These are phyloP conservation scores for Kodamaea sagamina DNA, from an alignment of 805 yeast species.

Conservation along the genomic window DNA sequence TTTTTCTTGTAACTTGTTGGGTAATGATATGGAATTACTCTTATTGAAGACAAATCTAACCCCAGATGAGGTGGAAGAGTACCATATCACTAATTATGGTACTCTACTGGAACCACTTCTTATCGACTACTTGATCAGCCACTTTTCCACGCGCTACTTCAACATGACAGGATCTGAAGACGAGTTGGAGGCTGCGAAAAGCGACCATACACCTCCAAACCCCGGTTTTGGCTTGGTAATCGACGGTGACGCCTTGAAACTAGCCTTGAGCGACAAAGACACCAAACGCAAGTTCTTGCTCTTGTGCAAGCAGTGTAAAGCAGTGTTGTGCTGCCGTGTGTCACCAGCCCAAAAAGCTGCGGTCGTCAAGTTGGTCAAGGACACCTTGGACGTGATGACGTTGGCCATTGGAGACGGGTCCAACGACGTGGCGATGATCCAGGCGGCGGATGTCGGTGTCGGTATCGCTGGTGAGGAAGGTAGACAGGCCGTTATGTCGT, in stretches of 20 bases:
- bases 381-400: conserved; percentile 68
- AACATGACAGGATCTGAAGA: conserved; percentile 58
- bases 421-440: conserved; percentile 86
- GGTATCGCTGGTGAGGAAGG: conserved; percentile 91
- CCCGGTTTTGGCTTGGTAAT: conserved; percentile 61
- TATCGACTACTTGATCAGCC: conserved; percentile 51
- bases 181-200: conserved; percentile 55
- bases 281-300: conserved; percentile 57
- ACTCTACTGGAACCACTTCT: conserved; percentile 30
- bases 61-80: conserved; percentile 27
- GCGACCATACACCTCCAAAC: conserved; percentile 66
- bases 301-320: conserved; percentile 71
- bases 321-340: conserved; percentile 83
- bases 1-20: conserved; percentile 71
- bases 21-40: conserved; percentile 66
- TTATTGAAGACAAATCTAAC: conserved; percentile 47
- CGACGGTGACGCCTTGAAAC: conserved; percentile 65
- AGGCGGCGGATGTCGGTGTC: conserved; percentile 80
- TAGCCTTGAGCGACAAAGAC: conserved; percentile 42
- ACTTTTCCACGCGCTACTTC: conserved; percentile 57
- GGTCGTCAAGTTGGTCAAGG: conserved; percentile 67
- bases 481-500: conserved; percentile 82
- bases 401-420: conserved; percentile 86
- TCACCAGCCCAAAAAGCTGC: conserved; percentile 83
- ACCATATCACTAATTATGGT: conserved; percentile 22